Evolutionary conservation across 331 rosid genomes (phyloP), one percentile per base, ranked within the genome.

Genomic region (Quercus tomentella): DNA sequence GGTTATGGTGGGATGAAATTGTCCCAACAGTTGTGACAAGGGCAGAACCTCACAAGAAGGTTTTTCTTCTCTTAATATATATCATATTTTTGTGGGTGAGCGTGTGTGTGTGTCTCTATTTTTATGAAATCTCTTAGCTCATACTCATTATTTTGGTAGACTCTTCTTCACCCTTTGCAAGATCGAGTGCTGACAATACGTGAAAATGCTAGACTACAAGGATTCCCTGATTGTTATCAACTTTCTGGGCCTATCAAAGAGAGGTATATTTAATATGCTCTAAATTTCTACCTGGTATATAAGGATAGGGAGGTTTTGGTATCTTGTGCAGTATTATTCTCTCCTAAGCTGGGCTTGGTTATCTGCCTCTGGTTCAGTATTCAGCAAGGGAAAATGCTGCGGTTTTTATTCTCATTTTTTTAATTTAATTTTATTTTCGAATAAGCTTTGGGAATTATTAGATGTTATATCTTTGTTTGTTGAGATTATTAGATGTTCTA

Each of bases 1-100:
- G 89, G 3, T 62, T 86, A 12, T 86, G 89, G 89, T 86, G 89
- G 89, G 87, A 86, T 51, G 89, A 83, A 56, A 86, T 70, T 77
- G 89, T 86, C 52, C 1, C 80, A 45, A 86, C 89, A 10, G 89
- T 86, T 52, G 89, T 83, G 45, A 80, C 85, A 54, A 80, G 87
- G 73, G 85, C 87, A 2, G 87, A 86, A 54, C 87, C 89, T 37
- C 87, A 86, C 70, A 86, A 86, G 12, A 84, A 86, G 87, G 89
- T 86, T 30, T 69, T 62, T 76, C 26, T 45, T n/a, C 35, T 7
- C 7, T 20, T 1, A 1, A 3, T 57, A 7, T 67, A 30, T 49
- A 49, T 49, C 55, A 49, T 49, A 14, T 20, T 33, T 58, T 66
- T 54, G 70, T 71, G 56, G 30, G 45, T 22, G 1, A 26, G 45